A percentile compares a stretch with the other conserved stretches of the same genome.
Evolutionary conservation across 768 basidiomycete species (phyloP).

Genomic region (Phylloporus sp.): DNA sequence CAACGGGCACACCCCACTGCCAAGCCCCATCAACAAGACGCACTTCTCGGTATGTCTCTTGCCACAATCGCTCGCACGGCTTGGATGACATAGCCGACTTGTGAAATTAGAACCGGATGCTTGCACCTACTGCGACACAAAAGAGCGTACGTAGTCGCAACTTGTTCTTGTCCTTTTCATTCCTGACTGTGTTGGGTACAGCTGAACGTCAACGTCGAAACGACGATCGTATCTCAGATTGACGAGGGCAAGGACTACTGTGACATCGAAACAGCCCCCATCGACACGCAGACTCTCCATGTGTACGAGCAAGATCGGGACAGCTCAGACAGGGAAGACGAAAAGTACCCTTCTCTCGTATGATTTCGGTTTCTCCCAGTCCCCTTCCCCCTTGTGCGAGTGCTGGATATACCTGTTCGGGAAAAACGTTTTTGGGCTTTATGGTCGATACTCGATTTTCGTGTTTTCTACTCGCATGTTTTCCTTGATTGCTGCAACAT

Average conservation of each 20-base stretch:
- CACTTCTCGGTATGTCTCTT: constrained; percentile 21
- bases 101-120: constrained; percentile 23
- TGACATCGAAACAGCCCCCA: constrained; percentile 19
- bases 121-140: constrained; percentile 13
- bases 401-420: constrained; percentile 9
- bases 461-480: background rate
- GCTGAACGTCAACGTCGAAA: constrained; percentile 32
- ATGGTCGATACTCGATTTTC: background rate
- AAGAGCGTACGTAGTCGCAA: constrained; percentile 18
- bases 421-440: background rate
- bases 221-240: constrained; percentile 29
- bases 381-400: background rate
- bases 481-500: constrained; percentile 9
- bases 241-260: constrained; percentile 22
- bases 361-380: constrained; percentile 3
- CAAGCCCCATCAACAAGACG: constrained; percentile 19
- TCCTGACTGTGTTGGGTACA: constrained; percentile 3
- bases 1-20: constrained; percentile 4
- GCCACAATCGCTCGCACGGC: background rate
- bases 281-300: constrained; percentile 1
- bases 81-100: background rate
- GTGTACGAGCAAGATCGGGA: constrained; percentile 16
- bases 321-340: constrained; percentile 15
- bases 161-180: background rate
- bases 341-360: constrained; percentile 10